These are phyloP conservation scores for Alternaria sp. DNA, from an alignment of 2,329 filamentous ascomycete species.

Conservation along the genomic window DNA sequence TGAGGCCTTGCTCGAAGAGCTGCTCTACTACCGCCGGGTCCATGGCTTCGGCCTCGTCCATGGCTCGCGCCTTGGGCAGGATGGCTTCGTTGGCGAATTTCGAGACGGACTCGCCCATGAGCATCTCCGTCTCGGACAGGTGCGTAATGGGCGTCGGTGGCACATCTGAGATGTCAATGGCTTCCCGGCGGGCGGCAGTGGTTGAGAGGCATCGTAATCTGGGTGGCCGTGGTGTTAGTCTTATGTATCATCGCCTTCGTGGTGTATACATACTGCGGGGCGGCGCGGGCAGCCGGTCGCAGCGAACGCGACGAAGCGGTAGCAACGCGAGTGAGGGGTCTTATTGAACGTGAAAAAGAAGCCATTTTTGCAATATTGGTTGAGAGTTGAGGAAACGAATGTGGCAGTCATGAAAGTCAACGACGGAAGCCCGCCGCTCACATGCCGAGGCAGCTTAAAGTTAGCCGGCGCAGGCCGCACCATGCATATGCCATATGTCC, in stretches of 20 bases:
- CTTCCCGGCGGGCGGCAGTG: conserved; percentile 46
- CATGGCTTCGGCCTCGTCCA: conserved; percentile 97
- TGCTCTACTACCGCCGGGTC: conserved; percentile 86
- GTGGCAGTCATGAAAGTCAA: background rate
- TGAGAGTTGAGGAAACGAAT: background rate
- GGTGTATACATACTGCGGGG: conserved; percentile 36
- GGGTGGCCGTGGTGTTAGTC: background rate
- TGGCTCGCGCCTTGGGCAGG: conserved; percentile 88
- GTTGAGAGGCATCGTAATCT: conserved; percentile 53
- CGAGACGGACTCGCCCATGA: conserved; percentile 88
- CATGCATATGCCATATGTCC: background rate
- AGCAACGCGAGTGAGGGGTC: conserved; percentile 41
- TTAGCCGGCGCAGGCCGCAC: conserved; percentile 16
- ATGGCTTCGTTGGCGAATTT: conserved; percentile 92
- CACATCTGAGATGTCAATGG: conserved; percentile 69
- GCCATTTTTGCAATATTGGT: conserved; percentile 29
- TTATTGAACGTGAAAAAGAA: conserved; percentile 38
- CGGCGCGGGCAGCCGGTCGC: conserved; percentile 36
- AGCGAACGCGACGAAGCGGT: conserved; percentile 34
- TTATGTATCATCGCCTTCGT: conserved; percentile 2
- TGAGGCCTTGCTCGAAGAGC: conserved; percentile 95
- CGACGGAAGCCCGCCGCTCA: background rate
- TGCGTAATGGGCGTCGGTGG: conserved; percentile 92
- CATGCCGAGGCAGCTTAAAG: conserved; percentile 13
- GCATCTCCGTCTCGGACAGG: conserved; percentile 84